phyloP scores from a whole-genome alignment of 352 stramenopile genomes.

The Phytopythium aichiense region DNA sequence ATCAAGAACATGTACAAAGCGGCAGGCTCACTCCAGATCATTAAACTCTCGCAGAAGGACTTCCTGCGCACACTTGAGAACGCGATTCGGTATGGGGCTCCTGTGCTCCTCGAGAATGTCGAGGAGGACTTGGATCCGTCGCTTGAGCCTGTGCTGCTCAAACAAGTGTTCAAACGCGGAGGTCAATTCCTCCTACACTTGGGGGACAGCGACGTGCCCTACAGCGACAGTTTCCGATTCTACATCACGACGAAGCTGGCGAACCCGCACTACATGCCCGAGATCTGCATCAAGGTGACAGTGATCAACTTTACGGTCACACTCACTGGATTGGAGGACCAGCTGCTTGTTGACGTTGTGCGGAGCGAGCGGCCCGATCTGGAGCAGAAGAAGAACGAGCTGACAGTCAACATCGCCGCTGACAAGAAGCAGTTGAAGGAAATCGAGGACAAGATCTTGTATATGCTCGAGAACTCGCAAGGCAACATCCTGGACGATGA shows the following conservation, averaged over 20 bases:
- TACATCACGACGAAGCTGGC: slow-evolving; percentile 94
- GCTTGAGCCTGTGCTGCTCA: slow-evolving; percentile 90
- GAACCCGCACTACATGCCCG: slow-evolving; percentile 94
- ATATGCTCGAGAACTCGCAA: slow-evolving; percentile 91
- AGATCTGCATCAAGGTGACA: slow-evolving; percentile 94
- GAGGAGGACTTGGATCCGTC: slow-evolving; percentile 91
- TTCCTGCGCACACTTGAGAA: slow-evolving; percentile 92
- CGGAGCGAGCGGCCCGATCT: slow-evolving; percentile 90
- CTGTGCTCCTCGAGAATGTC: slow-evolving; percentile 93
- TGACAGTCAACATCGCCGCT: slow-evolving; percentile 90
- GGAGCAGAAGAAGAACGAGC: slow-evolving; percentile 90
- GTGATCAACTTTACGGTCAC: slow-evolving; percentile 96
- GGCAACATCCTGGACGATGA: slow-evolving; percentile 95
- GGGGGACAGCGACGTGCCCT: slow-evolving; percentile 91
- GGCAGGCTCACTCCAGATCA: slow-evolving; percentile 77
- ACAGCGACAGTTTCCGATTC: slow-evolving; percentile 91
- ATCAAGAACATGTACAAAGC: slow-evolving; percentile 92
- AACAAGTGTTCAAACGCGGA: slow-evolving; percentile 92
- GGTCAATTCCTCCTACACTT: slow-evolving; percentile 88
- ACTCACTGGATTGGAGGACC: slow-evolving; percentile 88
- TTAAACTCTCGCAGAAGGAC: slow-evolving; percentile 92
- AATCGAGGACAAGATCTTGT: slow-evolving; percentile 94
- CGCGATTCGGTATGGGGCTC: slow-evolving; percentile 87
- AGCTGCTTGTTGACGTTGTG: slow-evolving; percentile 92
- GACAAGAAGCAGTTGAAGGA: slow-evolving; percentile 93